Base-by-base conservation (phyloP, 176 grass and related monocot genomes). In the Ensete glaucum region DNA sequence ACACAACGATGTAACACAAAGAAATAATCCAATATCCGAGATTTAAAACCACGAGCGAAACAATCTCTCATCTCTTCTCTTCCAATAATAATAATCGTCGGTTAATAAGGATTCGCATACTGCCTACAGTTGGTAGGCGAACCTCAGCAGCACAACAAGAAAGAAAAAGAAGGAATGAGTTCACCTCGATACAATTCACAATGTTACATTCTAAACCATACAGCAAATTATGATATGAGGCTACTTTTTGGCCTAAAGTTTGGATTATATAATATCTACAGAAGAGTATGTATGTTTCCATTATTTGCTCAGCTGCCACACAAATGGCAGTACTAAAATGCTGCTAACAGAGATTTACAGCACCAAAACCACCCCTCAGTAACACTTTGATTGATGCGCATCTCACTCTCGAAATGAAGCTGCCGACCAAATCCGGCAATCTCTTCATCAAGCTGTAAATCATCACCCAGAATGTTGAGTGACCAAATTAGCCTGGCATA, bases 281-380 rank as follows among this genome's bases (percentile, higher is more conserved):
- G 11, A 67, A 43, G 43, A n/a, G 48, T 51, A 70, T 70, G 20
- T 43, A 43, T 6, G 34, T 43, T 70, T 21, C 67, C 67, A 50
- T 70, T 70, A 52, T 70, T 70, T 7, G 67, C 34, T n/a, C 34
- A 21, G 67, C 67, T 70, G 67, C 67, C 67, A 70, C 67, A 70
- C 67, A 70, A 70, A 70, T 70, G 67, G 67, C 67, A 70, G 67
- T 34, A 9, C 11, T 34, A 67, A 67, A 43, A 43, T 43, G 34
- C 16, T 20, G 11, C 9, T 1, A n/a, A 60, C n/a, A 50, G 34
- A 12, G 34, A 34, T 17, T 43, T 43, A 67, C 64, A 67, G 64
- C 24, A 67, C 14, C 5, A 29, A 15, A 1, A 23, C 22, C 5
- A 34, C 1, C 64, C 23, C 34, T 43, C 34, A 25, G 0, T 29